Evolutionary conservation across 1,284 basidiomycete genomes (phyloP).

Genomic region (Moniliella sp.): DNA sequence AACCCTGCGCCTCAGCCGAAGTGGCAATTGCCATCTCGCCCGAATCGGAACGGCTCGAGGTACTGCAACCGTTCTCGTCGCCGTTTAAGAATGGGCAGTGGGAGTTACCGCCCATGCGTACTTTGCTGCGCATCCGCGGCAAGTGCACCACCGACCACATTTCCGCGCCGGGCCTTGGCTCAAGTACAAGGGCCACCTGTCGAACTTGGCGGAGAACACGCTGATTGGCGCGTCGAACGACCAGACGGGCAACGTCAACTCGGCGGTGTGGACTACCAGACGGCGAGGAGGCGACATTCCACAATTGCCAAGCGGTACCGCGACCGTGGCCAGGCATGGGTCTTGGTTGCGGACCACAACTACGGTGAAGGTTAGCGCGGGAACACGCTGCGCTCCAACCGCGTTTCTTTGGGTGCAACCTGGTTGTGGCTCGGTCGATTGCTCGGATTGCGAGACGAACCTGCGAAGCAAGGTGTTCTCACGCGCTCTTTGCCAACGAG

Average conservation of each 20-base stretch:
- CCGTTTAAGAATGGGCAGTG: conserved; percentile 44
- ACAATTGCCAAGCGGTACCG: conserved; percentile 20
- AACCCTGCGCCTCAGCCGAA: conserved; percentile 47
- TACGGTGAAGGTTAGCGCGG: conserved; percentile 92
- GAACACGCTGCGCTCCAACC: conserved; percentile 95
- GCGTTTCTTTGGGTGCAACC: conserved; percentile 56
- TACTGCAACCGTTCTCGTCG: conserved; percentile 62
- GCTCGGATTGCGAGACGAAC: conserved; percentile 57
- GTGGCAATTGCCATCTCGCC: conserved; percentile 50
- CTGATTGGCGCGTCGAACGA: conserved; percentile 35
- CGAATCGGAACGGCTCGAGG: conserved; percentile 46
- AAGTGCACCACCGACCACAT: conserved; percentile 81
- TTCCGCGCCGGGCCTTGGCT: conserved; percentile 47
- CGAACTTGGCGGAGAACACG: conserved; percentile 87
- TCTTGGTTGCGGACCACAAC: conserved; percentile 61
- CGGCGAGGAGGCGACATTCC: conserved; percentile 22
- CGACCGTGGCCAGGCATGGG: conserved; percentile 45
- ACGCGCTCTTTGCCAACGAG: conserved; percentile 35
- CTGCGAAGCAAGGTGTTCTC: too few species aligned
- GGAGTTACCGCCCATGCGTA: conserved; percentile 50
- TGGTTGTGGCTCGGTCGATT: conserved; percentile 36
- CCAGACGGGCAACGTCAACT: conserved; percentile 37
- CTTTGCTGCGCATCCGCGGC: conserved; percentile 72
- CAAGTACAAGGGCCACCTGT: conserved; percentile 81
- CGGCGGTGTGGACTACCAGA: conserved; percentile 5